Conservation (phyloP, 129 eudicot genomes). For the Cynara cardunculus region DNA sequence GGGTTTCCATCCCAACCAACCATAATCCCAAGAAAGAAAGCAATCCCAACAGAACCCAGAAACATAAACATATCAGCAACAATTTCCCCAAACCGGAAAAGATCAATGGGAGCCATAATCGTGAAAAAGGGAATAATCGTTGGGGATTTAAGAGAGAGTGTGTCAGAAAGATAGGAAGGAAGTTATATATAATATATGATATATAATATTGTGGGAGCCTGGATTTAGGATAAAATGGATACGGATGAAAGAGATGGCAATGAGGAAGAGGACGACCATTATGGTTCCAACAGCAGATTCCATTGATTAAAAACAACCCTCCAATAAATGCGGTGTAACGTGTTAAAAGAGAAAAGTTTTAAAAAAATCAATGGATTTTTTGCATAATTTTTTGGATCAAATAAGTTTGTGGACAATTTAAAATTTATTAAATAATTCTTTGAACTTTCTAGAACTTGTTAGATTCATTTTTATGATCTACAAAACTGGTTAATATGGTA, state of each 20-base stretch:
- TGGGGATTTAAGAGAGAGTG: not conserved
- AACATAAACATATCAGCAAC: constrained; percentile 33
- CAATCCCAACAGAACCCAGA: constrained; percentile 41
- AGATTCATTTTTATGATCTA: too few relatives aligned
- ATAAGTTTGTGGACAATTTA: too few relatives aligned
- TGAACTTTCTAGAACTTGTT: too few relatives aligned
- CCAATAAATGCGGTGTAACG: too few relatives aligned
- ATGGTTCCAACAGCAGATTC: not conserved
- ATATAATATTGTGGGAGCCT: not conserved
- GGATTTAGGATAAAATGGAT: not conserved
- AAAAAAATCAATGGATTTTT: too few relatives aligned
- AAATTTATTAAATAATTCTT: too few relatives aligned
- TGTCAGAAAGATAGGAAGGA: not conserved
- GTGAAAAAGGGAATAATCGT: not conserved
- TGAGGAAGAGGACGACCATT: not conserved
- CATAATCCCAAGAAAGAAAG: constrained; percentile 52
- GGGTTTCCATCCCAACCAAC: constrained; percentile 88
- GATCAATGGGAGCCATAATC: not conserved
- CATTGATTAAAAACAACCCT: too few relatives aligned
- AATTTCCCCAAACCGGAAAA: constrained; percentile 22
- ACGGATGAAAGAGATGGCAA: not conserved
- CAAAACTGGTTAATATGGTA: too few relatives aligned
- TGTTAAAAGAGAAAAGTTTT: too few relatives aligned
- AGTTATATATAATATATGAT: not conserved
- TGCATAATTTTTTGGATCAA: too few relatives aligned